A percentile compares a stretch with the other conserved stretches of the same genome.
These are phyloP conservation scores for Tetracladium setigerum DNA, from an alignment of 495 filamentous ascomycete species.

Conservation along the genomic window DNA sequence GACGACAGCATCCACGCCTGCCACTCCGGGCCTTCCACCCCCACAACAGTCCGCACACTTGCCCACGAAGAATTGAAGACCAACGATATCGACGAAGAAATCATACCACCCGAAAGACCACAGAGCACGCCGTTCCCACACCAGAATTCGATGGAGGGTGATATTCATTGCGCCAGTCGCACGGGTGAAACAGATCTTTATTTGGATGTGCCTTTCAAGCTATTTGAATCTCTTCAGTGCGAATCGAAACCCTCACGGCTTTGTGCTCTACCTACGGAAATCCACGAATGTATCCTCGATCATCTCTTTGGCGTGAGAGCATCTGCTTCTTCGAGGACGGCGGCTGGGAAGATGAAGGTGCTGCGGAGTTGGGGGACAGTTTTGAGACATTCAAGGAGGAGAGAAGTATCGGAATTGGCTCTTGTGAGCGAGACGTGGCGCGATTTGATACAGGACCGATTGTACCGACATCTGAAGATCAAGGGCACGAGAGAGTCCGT, in stretches of 20 bases:
- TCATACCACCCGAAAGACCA: conserved; percentile 43
- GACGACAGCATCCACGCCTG: conserved; percentile 34
- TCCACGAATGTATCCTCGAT: conserved; percentile 64
- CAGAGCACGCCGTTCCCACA: conserved; percentile 51
- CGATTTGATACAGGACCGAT: conserved; percentile 55
- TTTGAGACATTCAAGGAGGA: conserved; percentile 58
- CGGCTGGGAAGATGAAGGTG: conserved; percentile 33
- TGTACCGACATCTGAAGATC: conserved; percentile 68
- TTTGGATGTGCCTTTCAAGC: not conserved
- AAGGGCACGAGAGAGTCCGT: conserved; percentile 58
- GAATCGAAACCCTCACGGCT: conserved; percentile 27
- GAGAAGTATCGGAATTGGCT: conserved; percentile 56
- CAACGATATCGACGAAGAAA: conserved; percentile 12
- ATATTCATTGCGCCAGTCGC: conserved; percentile 15
- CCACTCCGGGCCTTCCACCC: conserved; percentile 42
- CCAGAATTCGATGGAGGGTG: conserved; percentile 30
- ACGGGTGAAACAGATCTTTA: not conserved
- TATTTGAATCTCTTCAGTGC: conserved; percentile 17
- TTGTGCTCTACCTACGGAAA: conserved; percentile 56
- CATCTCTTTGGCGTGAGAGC: conserved; percentile 60
- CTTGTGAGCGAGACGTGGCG: conserved; percentile 56
- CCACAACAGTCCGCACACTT: conserved; percentile 36
- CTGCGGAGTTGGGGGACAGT: conserved; percentile 54
- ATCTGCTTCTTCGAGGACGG: conserved; percentile 42
- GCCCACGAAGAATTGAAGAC: conserved; percentile 29